phyloP scores from a whole-genome alignment of 2,329 filamentous ascomycete genomes.

The Aspergillus terreus region DNA sequence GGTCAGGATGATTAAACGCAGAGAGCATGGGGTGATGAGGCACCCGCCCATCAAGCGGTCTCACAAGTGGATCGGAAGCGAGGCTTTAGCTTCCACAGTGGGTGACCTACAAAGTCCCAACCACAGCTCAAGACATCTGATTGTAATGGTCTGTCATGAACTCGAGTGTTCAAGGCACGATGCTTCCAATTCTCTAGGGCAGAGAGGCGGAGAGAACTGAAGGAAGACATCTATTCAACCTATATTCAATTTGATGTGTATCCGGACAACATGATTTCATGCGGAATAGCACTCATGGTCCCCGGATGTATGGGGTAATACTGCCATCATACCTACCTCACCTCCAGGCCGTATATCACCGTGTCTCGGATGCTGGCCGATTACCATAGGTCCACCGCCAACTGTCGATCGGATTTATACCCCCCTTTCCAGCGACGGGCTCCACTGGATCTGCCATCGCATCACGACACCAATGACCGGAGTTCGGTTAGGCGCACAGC shows the following conservation, averaged over 20 bases:
- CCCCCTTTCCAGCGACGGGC: constrained; percentile 2
- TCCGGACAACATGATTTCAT: not conserved
- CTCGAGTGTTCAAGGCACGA: no score
- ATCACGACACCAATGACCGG: not conserved
- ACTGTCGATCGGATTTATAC: constrained; percentile 12
- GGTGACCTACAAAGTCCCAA: no score
- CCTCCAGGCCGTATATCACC: not conserved
- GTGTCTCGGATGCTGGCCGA: constrained; percentile 16
- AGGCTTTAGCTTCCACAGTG: not conserved
- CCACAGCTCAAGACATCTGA: no score
- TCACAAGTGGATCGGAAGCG: not conserved
- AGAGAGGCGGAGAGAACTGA: no score
- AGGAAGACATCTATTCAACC: no score
- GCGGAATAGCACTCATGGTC: not conserved
- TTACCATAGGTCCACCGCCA: constrained; percentile 6
- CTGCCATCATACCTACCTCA: not conserved
- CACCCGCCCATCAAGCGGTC: not conserved
- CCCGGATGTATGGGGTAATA: not conserved
- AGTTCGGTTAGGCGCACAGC: no score
- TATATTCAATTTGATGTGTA: no score
- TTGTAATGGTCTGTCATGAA: no score
- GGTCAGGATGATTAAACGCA: not conserved
- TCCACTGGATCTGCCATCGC: constrained; percentile 1
- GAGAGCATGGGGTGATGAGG: not conserved
- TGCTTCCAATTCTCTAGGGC: no score